Evolutionary conservation across 768 basidiomycete genomes (phyloP).

Genomic region (Suillus luteus): DNA sequence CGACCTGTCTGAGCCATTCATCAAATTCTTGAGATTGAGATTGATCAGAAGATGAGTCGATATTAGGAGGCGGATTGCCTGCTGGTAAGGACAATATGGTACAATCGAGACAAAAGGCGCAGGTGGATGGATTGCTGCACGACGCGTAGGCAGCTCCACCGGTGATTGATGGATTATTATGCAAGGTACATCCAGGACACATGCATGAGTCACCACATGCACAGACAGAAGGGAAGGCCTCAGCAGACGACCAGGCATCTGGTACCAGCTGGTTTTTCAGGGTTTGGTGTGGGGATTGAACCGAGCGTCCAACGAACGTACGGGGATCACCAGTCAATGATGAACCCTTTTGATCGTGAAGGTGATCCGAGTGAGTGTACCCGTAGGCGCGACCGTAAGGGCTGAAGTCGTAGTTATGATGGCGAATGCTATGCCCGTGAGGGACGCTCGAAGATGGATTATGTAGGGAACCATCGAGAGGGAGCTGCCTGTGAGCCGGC

Average conservation of each 20-base stretch:
- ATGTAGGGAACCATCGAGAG: slow-evolving; percentile 43
- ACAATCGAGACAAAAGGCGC: slow-evolving; percentile 62
- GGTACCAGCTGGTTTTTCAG: slow-evolving; percentile 27
- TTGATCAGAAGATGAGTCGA: slow-evolving; percentile 44
- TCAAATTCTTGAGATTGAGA: slow-evolving; percentile 51
- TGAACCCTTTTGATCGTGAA: slow-evolving; percentile 24
- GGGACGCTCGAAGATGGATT: slow-evolving; percentile 48
- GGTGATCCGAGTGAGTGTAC: slow-evolving; percentile 40
- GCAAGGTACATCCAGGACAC: slow-evolving; percentile 66
- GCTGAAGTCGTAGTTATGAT: slow-evolving; percentile 55
- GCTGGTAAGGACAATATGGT: slow-evolving; percentile 54
- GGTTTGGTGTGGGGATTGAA: slow-evolving; percentile 29
- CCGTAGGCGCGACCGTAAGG: slow-evolving; percentile 74
- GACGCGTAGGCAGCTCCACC: slow-evolving; percentile 39
- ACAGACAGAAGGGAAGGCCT: slow-evolving; percentile 51
- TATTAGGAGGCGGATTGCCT: slow-evolving; percentile 43
- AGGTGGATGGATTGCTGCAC: slow-evolving; percentile 40
- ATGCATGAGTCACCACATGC: slow-evolving; percentile 63
- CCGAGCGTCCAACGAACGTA: slow-evolving; percentile 27
- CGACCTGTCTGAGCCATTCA: slow-evolving; percentile 63
- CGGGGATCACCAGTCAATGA: slow-evolving; percentile 21
- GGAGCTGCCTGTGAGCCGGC: slow-evolving; percentile 35
- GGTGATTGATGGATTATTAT: slow-evolving; percentile 43
- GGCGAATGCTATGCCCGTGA: slow-evolving; percentile 44
- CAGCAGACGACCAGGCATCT: slow-evolving; percentile 28